Base-by-base conservation (phyloP, 257 asterid species). In the Plantago major region DNA sequence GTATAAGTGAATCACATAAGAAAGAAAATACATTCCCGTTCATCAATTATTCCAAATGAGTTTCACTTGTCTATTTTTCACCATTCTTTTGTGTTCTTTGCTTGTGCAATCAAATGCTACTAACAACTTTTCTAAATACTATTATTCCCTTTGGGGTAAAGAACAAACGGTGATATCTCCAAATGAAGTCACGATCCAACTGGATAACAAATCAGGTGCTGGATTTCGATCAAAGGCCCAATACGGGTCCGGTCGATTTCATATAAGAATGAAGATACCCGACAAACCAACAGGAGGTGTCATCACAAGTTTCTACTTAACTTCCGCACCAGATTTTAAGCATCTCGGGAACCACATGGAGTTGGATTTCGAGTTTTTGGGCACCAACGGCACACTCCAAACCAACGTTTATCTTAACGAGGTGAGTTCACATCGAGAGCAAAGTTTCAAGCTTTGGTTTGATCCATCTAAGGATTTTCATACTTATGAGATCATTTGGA, bases 401-500 rank as follows among this genome's bases (percentile, higher is more conserved):
- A 87, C 94, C 28, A 87, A 87, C 60, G 71, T 82, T 10, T 84
- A 52, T 51, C 62, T 68, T 28, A 62, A 64, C 17, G 90, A 85
- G 14, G 33, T 1, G 0, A 5, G 0, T 7, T 88, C 90, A 0
- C 57, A 68, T 30, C 60, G 95, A 58, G 82, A 87, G 13, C 83
- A 84, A 43, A 7, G 48, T 19, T 59, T 87, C 67, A 55, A 42
- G 0, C 88, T 87, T 13, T 73, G 84, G 75, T 87, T 84, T 40
- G 77, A 84, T 59, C 95, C 93, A 2, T 76, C 90, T 0, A 13
- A 64, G 45, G 86, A 77, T 70, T 87, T 84, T 47, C 95, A 82
- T 46, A 42, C 71, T 6, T 84, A 82, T 5, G 66, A 63, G 15
- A 26, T 84, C 59, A 67, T 82, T 0, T 87, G 93, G 93, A 84